Conservation (phyloP, 148 eudicot genomes). For the Heliamphora exappendiculata region DNA sequence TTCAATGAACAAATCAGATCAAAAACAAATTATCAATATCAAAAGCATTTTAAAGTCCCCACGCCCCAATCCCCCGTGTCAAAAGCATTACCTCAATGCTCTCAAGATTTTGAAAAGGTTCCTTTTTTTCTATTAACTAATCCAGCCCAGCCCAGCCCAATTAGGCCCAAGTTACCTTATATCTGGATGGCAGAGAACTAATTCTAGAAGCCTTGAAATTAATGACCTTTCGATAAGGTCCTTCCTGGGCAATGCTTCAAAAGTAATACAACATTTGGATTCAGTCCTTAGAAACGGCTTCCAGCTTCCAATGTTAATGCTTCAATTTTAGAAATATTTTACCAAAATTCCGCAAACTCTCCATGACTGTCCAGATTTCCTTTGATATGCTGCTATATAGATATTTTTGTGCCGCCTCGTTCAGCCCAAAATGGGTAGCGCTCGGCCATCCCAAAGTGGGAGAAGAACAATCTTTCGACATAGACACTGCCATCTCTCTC, state of each 20-base stretch:
- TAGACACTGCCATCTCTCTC: constrained; percentile 41
- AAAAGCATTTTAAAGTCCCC: not conserved
- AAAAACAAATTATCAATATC: not conserved
- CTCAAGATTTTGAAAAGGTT: not conserved
- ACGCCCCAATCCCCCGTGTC: too few species aligned
- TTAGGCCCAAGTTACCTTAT: too few species aligned
- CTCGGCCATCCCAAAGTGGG: constrained; percentile 55
- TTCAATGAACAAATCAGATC: not conserved
- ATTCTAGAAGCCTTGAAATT: too few species aligned
- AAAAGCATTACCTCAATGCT: not conserved
- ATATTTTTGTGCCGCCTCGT: constrained; percentile 69
- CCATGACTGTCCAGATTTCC: constrained; percentile 62
- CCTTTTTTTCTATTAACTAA: too few species aligned
- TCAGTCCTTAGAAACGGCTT: not conserved
- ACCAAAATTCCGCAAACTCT: constrained; percentile 43
- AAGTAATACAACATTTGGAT: not conserved
- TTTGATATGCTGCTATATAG: constrained; percentile 70
- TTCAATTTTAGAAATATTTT: constrained; percentile 19
- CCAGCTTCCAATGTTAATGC: constrained; percentile 6
- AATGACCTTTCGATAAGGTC: too few species aligned
- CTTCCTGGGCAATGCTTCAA: not conserved
- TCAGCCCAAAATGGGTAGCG: constrained; percentile 33
- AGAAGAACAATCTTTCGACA: constrained; percentile 36
- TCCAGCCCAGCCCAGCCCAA: too few species aligned
- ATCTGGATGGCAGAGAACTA: not conserved